Evolutionary conservation across 176 grass and related monocot genomes (phyloP).

Genomic region (Hordeum marinum): DNA sequence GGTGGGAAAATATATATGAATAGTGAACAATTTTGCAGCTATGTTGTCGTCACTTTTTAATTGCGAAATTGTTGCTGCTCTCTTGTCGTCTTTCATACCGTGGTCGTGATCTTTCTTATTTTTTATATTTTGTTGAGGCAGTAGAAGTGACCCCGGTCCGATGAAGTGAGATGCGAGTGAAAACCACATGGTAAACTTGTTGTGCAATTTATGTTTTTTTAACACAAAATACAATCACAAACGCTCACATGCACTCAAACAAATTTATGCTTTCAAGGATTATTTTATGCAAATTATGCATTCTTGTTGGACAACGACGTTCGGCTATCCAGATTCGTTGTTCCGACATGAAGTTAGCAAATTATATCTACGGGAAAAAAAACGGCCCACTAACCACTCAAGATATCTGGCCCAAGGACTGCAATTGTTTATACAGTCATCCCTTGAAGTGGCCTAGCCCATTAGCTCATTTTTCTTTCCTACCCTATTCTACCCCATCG

Average conservation of each 20-base stretch:
- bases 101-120: neutral
- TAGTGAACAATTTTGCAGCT: conserved; percentile 13
- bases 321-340: neutral
- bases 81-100: neutral
- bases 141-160: neutral
- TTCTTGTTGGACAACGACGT: neutral
- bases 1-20: neutral
- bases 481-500: too few species aligned
- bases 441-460: neutral
- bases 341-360: neutral
- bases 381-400: neutral
- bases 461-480: neutral
- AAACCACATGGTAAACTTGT: neutral
- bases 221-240: too few species aligned
- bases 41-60: neutral
- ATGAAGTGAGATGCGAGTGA: neutral
- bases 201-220: neutral
- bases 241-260: too few species aligned
- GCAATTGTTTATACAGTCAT: neutral
- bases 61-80: neutral
- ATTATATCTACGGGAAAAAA: neutral
- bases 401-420: neutral
- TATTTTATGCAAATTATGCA: neutral
- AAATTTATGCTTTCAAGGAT: neutral
- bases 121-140: neutral